A percentile compares a stretch with the other conserved stretches of the same genome.
phyloP scores from a whole-genome alignment of 352 stramenopile genomes.

The Phytophthora meadii region DNA sequence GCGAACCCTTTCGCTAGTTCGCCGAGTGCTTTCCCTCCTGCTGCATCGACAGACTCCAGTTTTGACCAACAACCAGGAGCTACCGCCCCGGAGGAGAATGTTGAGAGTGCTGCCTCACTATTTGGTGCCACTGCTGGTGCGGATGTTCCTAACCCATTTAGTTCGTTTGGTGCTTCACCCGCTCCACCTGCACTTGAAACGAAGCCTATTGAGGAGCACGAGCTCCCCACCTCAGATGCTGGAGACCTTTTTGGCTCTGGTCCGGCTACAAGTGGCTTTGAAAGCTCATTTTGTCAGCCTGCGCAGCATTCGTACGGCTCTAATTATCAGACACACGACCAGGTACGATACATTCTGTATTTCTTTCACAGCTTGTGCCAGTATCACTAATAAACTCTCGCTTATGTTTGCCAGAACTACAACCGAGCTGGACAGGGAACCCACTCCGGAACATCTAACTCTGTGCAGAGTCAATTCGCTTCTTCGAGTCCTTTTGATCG shows the following conservation, averaged over 20 bases:
- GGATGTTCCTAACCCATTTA: conserved; percentile 64
- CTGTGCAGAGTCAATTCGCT: conserved; percentile 16
- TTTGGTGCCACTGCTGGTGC: conserved; percentile 61
- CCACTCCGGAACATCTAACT: conserved; percentile 16
- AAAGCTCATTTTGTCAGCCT: conserved; percentile 41
- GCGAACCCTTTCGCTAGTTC: conserved; percentile 57
- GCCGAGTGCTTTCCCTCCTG: conserved; percentile 34
- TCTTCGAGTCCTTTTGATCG: conserved; percentile 32
- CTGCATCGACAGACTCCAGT: conserved; percentile 9
- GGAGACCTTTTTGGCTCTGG: conserved; percentile 63
- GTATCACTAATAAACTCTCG: conserved; percentile 10
- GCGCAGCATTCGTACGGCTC: conserved; percentile 33
- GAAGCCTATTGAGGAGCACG: conserved; percentile 41
- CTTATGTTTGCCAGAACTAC: conserved; percentile 28
- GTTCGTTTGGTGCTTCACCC: conserved; percentile 41
- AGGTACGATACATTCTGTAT: conserved; percentile 37
- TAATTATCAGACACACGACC: conserved; percentile 44
- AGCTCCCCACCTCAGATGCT: conserved; percentile 61
- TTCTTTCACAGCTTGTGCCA: background rate
- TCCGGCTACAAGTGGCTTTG: conserved; percentile 38
- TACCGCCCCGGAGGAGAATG: conserved; percentile 20
- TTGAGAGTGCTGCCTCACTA: conserved; percentile 62
- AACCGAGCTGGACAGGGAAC: conserved; percentile 18
- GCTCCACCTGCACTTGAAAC: conserved; percentile 9
- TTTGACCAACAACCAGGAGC: conserved; percentile 17